Conservation (phyloP, 2,329 filamentous ascomycete genomes). For the Fragosphaeria purpurea region DNA sequence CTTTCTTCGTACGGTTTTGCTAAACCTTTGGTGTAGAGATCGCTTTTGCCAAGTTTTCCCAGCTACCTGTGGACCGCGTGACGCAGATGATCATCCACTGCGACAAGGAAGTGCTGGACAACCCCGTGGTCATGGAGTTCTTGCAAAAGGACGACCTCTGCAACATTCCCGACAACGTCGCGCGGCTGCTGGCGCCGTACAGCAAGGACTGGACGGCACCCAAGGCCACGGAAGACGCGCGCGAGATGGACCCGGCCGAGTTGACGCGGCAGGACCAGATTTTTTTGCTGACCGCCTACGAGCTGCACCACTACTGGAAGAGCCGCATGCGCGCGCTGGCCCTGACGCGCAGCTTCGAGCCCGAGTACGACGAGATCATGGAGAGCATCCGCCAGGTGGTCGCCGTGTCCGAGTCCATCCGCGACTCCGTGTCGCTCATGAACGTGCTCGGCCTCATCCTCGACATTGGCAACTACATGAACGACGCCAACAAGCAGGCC, state of each 20-base stretch:
- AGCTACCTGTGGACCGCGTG: constrained; percentile 70
- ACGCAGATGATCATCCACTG: constrained; percentile 93
- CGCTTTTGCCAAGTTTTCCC: constrained; percentile 86
- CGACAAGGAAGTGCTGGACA: constrained; percentile 79
- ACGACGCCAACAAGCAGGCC: constrained; percentile 97
- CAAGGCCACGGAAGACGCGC: constrained; percentile 63
- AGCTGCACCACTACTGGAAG: constrained; percentile 98
- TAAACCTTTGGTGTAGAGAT: constrained; percentile 51
- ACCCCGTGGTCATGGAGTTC: constrained; percentile 92
- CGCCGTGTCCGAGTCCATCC: constrained; percentile 73
- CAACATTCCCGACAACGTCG: constrained; percentile 80
- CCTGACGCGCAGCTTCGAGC: constrained; percentile 72
- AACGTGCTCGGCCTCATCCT: constrained; percentile 92
- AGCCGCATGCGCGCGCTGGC: constrained; percentile 85
- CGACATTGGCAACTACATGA: constrained; percentile 99
- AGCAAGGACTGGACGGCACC: constrained; percentile 94
- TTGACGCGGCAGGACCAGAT: constrained; percentile 93
- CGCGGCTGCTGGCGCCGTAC: constrained; percentile 89
- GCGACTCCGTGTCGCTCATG: constrained; percentile 88
- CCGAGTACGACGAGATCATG: constrained; percentile 86
- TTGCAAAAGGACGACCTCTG: constrained; percentile 86
- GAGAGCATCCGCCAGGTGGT: constrained; percentile 80
- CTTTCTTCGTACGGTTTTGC: constrained; percentile 3
- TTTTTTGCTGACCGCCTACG: constrained; percentile 84
- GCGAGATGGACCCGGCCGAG: constrained; percentile 79